A percentile compares a stretch with the other conserved stretches of the same genome.
Conservation (phyloP, 2,329 filamentous ascomycete genomes). For the Cordyceps cicadae region DNA sequence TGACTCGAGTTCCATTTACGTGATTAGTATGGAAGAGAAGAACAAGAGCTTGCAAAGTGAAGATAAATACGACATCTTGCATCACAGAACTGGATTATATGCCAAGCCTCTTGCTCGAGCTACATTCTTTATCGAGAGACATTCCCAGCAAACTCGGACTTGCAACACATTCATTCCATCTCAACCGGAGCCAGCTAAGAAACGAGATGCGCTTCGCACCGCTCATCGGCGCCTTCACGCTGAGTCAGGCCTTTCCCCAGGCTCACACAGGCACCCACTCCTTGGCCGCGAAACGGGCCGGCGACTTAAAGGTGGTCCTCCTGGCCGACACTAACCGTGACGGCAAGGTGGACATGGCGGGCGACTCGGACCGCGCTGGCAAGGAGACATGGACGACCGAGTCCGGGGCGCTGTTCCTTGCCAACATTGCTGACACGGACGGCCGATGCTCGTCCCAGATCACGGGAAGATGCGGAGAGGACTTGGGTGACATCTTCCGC, state of each 20-base stretch:
- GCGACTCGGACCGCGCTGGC: background rate
- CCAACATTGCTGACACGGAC: constrained; percentile 6
- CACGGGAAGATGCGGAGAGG: too few species aligned
- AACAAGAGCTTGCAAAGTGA: too few species aligned
- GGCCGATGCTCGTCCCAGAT: constrained; percentile 3
- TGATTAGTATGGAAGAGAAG: too few species aligned
- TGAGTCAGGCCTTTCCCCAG: background rate
- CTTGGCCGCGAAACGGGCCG: background rate
- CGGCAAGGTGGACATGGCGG: background rate
- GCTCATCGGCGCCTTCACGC: background rate
- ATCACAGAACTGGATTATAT: too few species aligned
- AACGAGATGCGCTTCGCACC: background rate
- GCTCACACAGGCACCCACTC: background rate
- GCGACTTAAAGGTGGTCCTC: background rate
- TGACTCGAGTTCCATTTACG: too few species aligned
- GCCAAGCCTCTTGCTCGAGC: too few species aligned
- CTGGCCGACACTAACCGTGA: constrained; percentile 10
- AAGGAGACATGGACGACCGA: background rate
- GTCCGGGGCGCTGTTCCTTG: background rate
- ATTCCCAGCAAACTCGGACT: too few species aligned
- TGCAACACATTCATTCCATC: too few species aligned
- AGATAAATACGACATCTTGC: too few species aligned
- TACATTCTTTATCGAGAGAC: too few species aligned
- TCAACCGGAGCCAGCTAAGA: background rate
- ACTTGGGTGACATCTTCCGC: too few species aligned